phyloP scores from a whole-genome alignment of 2,329 filamentous ascomycete genomes.

The Ophiocordyceps camponoti-floridani region DNA sequence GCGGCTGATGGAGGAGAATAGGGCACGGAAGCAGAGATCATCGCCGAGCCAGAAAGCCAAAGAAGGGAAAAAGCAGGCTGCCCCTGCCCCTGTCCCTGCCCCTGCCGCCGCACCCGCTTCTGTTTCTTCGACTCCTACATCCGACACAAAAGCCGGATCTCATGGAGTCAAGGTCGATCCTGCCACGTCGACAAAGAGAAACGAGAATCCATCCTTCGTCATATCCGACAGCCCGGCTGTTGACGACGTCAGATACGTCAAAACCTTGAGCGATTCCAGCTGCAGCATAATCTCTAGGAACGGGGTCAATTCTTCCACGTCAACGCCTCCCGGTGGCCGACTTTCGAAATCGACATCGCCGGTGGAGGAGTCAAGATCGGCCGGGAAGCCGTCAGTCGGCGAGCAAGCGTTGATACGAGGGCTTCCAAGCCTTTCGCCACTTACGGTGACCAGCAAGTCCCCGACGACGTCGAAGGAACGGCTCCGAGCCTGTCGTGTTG shows the following conservation, averaged over 20 bases:
- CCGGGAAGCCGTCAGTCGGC: neutral
- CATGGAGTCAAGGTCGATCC: too few species aligned
- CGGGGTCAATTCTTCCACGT: neutral
- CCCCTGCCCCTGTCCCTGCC: neutral
- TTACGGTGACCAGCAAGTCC: neutral
- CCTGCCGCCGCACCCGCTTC: neutral
- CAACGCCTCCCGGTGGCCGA: neutral
- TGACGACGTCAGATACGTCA: neutral
- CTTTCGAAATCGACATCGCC: neutral
- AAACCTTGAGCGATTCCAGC: neutral
- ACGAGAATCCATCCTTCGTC: neutral
- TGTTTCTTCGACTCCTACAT: neutral
- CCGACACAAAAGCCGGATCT: neutral
- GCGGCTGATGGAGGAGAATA: constrained; percentile 19
- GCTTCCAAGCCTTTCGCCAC: constrained; percentile 2
- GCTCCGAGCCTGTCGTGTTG: too few species aligned
- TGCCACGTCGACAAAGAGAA: neutral
- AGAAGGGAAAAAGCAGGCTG: constrained; percentile 1
- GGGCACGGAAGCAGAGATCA: constrained; percentile 12
- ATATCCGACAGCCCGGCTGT: neutral
- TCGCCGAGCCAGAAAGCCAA: constrained; percentile 8
- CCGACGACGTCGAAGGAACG: too few species aligned
- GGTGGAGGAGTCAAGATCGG: neutral
- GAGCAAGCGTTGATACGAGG: neutral
- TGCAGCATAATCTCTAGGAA: neutral